phyloP scores from a whole-genome alignment of 2,329 filamentous ascomycete genomes.

The Colletotrichum tamarilloi region DNA sequence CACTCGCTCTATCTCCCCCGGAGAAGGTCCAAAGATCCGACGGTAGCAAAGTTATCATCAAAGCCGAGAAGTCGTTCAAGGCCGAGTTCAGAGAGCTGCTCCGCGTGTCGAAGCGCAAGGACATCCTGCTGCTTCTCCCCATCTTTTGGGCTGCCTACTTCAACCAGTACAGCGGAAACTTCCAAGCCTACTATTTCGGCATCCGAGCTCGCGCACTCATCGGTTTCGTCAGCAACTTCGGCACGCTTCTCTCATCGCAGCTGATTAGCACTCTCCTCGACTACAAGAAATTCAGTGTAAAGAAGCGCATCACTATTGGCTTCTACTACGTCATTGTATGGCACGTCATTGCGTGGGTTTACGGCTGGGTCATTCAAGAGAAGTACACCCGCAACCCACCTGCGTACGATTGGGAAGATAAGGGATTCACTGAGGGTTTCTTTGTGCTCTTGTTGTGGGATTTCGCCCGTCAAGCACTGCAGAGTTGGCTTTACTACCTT shows the following conservation, averaged over 20 bases:
- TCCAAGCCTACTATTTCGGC: conserved; percentile 53
- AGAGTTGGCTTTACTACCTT: conserved; percentile 68
- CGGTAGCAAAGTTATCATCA: conserved; percentile 41
- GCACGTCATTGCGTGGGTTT: conserved; percentile 61
- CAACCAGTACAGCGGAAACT: conserved; percentile 54
- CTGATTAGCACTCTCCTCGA: conserved; percentile 58
- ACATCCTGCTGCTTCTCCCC: conserved; percentile 39
- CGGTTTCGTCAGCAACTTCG: conserved; percentile 52
- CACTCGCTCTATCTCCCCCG: conserved; percentile 41
- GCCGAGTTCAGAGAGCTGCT: conserved; percentile 41
- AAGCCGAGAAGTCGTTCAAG: conserved; percentile 37
- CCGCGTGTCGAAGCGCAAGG: conserved; percentile 35
- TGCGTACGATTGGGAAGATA: conserved; percentile 51
- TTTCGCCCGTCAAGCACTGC: conserved; percentile 62
- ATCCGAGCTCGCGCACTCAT: conserved; percentile 59
- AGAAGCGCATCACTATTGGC: conserved; percentile 52
- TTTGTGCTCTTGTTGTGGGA: conserved; percentile 61
- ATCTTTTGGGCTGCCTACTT: conserved; percentile 44
- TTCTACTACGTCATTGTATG: conserved; percentile 58
- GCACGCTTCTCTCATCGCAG: conserved; percentile 54
- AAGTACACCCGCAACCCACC: conserved; percentile 57
- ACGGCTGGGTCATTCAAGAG: conserved; percentile 64
- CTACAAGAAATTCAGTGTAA: conserved; percentile 49
- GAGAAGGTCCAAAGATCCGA: conserved; percentile 43
- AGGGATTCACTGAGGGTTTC: conserved; percentile 58